Evolutionary conservation across 192 early-diverging fungal genomes (phyloP), one percentile per base, ranked within the genome.

Genomic region (Coemansia sp.): DNA sequence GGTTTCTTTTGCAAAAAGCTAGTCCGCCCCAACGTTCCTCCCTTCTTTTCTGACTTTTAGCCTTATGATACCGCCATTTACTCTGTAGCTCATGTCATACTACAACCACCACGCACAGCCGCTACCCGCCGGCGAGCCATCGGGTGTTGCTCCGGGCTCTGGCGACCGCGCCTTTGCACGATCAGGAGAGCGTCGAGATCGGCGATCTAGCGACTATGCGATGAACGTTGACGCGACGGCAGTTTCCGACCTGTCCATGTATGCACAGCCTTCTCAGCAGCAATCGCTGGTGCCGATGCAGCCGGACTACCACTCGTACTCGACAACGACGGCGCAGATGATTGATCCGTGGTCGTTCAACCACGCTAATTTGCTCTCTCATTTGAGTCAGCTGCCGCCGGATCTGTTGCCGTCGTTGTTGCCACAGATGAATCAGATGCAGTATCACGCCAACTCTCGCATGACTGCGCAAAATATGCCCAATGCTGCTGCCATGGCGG

Each of bases 301-400:
- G 21, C 10, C 48, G 2, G 76, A 73, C 64, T 73, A 73, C 40
- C 66, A 70, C 26, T 42, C 76, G 0, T 79, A 79, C 35, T 63
- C 71, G 3, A 79, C 67, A 10, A 79, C 76, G 16, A 79, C 76
- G 1, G 76, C 71, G 59, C 76, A 79, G 28, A 73, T 67, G 67
- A 64, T 79, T 16, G 76, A 79, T 70, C 76, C 70, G 37, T 79
- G 76, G 76, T 53, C 76, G 8, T 73, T 73, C 36, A 79, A 79
- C 48, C 76, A 79, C 42, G 63, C 76, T 26, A 69, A 34, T 3
- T 31, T 79, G 48, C 60, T 79, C 6, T 63, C 76, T 3, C 72
- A 78, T 18, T 60, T 78, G 23, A 78, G 76, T 31, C 76, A 73
- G 60, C 60, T 78, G 40, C 76, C 76, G n/a, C 76, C 76, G 2